phyloP scores from a whole-genome alignment of 805 yeast genomes.

The Phaffomyces opuntiae region DNA sequence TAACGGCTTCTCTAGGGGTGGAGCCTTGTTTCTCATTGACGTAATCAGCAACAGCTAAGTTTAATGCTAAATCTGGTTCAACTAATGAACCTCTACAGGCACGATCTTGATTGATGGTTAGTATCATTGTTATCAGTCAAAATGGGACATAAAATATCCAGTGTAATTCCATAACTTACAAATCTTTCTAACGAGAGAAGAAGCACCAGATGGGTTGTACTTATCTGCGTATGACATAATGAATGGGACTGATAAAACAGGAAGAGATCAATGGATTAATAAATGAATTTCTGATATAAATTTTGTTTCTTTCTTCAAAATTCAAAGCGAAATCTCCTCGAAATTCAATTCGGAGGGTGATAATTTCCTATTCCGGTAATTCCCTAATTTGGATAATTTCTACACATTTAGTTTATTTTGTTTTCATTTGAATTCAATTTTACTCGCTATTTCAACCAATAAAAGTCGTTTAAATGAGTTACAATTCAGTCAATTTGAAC shows the following conservation, averaged over 20 bases:
- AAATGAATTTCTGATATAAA: not conserved
- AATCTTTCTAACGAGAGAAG: constrained; percentile 35
- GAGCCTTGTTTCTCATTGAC: constrained; percentile 88
- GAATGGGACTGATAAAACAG: not conserved
- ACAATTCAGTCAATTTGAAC: no score
- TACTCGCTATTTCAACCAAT: no score
- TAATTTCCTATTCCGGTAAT: not conserved
- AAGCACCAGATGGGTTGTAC: constrained; percentile 16
- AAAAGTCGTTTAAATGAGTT: no score
- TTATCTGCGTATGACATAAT: constrained; percentile 18
- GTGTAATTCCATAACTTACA: constrained; percentile 16
- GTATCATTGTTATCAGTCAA: not conserved
- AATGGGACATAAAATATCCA: not conserved
- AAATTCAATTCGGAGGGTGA: not conserved
- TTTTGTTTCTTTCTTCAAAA: not conserved
- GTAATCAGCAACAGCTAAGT: constrained; percentile 88
- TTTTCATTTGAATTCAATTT: not conserved
- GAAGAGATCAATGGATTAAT: no score
- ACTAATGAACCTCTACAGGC: constrained; percentile 78
- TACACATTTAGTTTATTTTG: not conserved
- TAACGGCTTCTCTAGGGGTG: constrained; percentile 83
- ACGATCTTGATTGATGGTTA: constrained; percentile 37
- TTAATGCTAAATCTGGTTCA: constrained; percentile 85
- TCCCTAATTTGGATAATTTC: not conserved
- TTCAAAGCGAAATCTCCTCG: constrained; percentile 7